Evolutionary conservation across 2,329 filamentous ascomycete species (phyloP).

Genomic region (Lachnellula hyalina): DNA sequence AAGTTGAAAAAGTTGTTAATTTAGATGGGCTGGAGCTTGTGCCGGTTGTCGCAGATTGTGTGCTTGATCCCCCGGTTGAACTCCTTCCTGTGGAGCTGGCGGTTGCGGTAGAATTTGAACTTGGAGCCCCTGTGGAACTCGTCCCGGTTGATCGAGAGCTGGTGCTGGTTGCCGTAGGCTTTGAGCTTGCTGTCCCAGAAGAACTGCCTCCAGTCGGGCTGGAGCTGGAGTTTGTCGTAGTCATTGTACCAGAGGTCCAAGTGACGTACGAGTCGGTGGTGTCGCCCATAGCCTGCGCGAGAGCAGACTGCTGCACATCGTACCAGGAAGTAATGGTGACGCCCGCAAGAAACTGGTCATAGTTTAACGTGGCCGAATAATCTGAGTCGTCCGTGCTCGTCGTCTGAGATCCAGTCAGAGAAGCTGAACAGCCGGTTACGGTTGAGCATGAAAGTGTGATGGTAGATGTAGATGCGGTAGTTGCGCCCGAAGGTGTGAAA

Average conservation of each 20-base stretch:
- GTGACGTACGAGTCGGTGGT: not conserved
- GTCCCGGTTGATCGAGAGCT: too few species aligned
- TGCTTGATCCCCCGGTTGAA: too few species aligned
- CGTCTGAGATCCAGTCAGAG: not conserved
- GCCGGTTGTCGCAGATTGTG: not conserved
- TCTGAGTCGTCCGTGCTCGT: not conserved
- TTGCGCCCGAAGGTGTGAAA: too few species aligned
- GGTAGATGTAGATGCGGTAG: too few species aligned
- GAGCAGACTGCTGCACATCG: not conserved
- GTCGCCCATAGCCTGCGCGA: not conserved
- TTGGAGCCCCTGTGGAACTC: too few species aligned
- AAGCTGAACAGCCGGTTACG: not conserved
- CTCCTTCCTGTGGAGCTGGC: too few species aligned
- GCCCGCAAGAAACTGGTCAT: not conserved
- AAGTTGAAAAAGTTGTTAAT: not conserved
- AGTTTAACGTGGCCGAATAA: not conserved
- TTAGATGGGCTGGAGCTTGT: not conserved
- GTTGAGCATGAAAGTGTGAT: too few species aligned
- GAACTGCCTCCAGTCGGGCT: not conserved
- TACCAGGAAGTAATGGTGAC: not conserved
- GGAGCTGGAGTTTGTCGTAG: too few species aligned
- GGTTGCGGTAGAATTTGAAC: too few species aligned
- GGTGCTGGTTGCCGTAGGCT: too few species aligned
- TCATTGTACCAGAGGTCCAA: not conserved
- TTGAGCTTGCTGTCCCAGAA: too few species aligned